Evolutionary conservation across 805 yeast genomes (phyloP).

Genomic region (Kazachstania bromeliacearum): DNA sequence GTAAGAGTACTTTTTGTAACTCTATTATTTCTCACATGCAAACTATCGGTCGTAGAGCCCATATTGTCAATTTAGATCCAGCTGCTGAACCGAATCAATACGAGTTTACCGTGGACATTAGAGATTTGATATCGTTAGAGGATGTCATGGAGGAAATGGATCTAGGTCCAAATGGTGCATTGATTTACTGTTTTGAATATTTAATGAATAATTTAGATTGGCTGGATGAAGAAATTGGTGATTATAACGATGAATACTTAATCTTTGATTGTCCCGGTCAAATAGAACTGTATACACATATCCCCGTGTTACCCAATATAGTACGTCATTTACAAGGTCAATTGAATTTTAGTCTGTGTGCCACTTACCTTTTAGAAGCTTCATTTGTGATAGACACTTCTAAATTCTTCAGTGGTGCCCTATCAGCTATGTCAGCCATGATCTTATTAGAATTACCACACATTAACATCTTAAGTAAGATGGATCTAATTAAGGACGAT

Average conservation of each 20-base stretch:
- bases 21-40: slow-evolving; percentile 82
- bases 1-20: slow-evolving; percentile 89
- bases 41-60: slow-evolving; percentile 84
- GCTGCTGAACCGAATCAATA: slow-evolving; percentile 92
- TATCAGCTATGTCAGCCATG: slow-evolving; percentile 98
- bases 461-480: slow-evolving; percentile 76
- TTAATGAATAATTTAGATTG: slow-evolving; percentile 85
- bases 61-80: slow-evolving; percentile 90
- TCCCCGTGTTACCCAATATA: slow-evolving; percentile 84
- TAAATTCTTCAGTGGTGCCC: slow-evolving; percentile 90
- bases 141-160: slow-evolving; percentile 95
- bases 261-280: slow-evolving; percentile 97
- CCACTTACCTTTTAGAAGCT: slow-evolving; percentile 85
- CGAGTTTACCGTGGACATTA: slow-evolving; percentile 85
- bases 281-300: slow-evolving; percentile 87
- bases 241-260: slow-evolving; percentile 84
- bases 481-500: slow-evolving; percentile 77
- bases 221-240: slow-evolving; percentile 96
- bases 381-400: slow-evolving; percentile 86
- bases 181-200: slow-evolving; percentile 89
- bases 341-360: slow-evolving; percentile 81
- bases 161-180: slow-evolving; percentile 91
- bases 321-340: slow-evolving; percentile 75
- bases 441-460: slow-evolving; percentile 90
- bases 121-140: slow-evolving; percentile 80